A percentile compares a stretch with the other conserved stretches of the same genome.
Conservation (phyloP, 2,329 filamentous ascomycete genomes). For the Colletotrichum sansevieriae region DNA sequence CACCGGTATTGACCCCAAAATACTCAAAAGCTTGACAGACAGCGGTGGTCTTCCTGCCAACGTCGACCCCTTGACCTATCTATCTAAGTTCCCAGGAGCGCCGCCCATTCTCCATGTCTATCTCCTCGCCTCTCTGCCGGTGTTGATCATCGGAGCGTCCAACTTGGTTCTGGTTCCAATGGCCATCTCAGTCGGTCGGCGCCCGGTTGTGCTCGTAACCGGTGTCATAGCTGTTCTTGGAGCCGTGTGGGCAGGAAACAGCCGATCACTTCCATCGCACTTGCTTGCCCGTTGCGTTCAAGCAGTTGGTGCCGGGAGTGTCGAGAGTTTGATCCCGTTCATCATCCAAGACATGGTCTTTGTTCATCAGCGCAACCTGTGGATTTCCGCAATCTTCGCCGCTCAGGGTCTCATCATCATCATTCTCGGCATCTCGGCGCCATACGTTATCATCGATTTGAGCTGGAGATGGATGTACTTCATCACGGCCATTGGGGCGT, state of each 20-base stretch:
- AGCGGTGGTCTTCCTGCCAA: conserved; percentile 43
- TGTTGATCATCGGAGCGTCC: conserved; percentile 51
- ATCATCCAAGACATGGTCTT: conserved; percentile 55
- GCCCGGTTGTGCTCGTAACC: conserved; percentile 51
- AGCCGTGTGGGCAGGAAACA: conserved; percentile 52
- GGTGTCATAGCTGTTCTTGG: conserved; percentile 50
- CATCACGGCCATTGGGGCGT: conserved; percentile 47
- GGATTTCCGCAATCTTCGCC: conserved; percentile 48
- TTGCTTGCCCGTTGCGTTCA: conserved; percentile 50
- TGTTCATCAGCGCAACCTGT: conserved; percentile 53
- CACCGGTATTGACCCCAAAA: conserved; percentile 47
- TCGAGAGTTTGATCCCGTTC: conserved; percentile 53
- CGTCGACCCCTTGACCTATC: conserved; percentile 41
- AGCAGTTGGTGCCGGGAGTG: conserved; percentile 51
- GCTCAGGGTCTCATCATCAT: conserved; percentile 49
- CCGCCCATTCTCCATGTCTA: conserved; percentile 48
- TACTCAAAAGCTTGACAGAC: conserved; percentile 43
- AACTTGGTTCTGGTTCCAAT: conserved; percentile 52
- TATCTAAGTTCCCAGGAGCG: conserved; percentile 43
- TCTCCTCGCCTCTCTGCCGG: conserved; percentile 51
- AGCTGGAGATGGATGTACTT: conserved; percentile 53
- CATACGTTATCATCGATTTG: conserved; percentile 48
- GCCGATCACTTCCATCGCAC: conserved; percentile 47
- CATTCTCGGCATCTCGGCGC: conserved; percentile 46
- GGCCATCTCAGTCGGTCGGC: conserved; percentile 51